phyloP scores from a whole-genome alignment of 1,284 basidiomycete genomes.

The Bjerkandera adusta region DNA sequence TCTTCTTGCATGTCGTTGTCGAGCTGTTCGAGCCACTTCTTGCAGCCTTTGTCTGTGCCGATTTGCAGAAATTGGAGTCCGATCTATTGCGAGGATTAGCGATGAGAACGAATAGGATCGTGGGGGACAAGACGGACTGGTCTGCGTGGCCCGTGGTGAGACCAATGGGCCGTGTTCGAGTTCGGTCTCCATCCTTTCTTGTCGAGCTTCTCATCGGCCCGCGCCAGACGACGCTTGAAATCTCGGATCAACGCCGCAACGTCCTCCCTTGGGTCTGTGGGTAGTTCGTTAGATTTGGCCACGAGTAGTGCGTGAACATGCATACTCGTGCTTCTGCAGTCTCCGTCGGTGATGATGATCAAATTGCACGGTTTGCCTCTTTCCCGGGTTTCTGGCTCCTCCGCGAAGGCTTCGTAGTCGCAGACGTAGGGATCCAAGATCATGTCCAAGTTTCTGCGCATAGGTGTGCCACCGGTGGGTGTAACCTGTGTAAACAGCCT shows the following conservation, averaged over 20 bases:
- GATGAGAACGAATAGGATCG: not conserved
- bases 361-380: constrained; percentile 63
- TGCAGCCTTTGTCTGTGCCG: constrained; percentile 43
- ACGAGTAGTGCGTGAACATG: constrained; percentile 22
- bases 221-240: too few relatives aligned
- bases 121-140: not conserved
- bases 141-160: not conserved
- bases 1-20: constrained; percentile 31
- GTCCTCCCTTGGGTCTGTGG: too few relatives aligned
- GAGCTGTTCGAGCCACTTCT: constrained; percentile 39
- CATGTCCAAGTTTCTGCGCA: constrained; percentile 46
- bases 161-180: not conserved
- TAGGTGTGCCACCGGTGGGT: constrained; percentile 47
- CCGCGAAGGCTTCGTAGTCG: not conserved
- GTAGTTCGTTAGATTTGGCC: too few relatives aligned
- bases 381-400: not conserved
- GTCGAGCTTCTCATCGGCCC: too few relatives aligned
- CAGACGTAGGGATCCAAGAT: constrained; percentile 40
- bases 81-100: too few relatives aligned
- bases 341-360: constrained; percentile 63
- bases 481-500: constrained; percentile 41
- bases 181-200: too few relatives aligned
- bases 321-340: too few relatives aligned
- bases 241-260: too few relatives aligned
- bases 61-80: constrained; percentile 66